Base-by-base conservation (phyloP, 2,329 filamentous ascomycete genomes). In the Penicillium sclerotiorum region DNA sequence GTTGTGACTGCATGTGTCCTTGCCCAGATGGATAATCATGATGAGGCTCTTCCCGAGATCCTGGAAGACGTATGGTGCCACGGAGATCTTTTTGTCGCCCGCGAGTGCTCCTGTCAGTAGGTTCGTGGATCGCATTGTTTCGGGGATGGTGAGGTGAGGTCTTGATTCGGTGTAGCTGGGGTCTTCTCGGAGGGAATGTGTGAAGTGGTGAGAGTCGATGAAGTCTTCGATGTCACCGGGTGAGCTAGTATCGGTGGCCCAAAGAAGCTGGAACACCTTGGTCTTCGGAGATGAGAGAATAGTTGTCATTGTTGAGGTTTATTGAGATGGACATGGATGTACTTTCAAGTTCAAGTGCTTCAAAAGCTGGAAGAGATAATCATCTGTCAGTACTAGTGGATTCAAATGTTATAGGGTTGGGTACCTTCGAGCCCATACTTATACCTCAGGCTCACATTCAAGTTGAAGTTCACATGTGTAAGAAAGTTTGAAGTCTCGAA, bases 141-240 rank as follows among this genome's bases (percentile, higher is more conserved):
- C 75, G 0, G 92, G 90, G 64, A 96, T 87, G 72, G 92, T 93
- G 68, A 96, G 76, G 66, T 96, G 90, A 8, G 93, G 93, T 30
- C 93, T 82, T 28, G 87, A 87, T 70, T 95, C 90, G 23, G 76
- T 80, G 69, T 86, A 87, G 28, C 81, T 80, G 1, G 84, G 77
- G 61, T 88, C 79, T 20, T 72, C 70, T 32, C 91, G 86, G 42
- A 96, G 76, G 40, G 80, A 76, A n/a, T 77, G 68, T 4, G 87
- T 80, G 12, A 95, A 66, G 1, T 89, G 86, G 73, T 94, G 90
- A 40, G 77, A 80, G 62, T 85, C 81, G 69, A 97, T 90, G 67
- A 83, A 82, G 6, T 84, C 77, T 59, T 96, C 88, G 60, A 94
- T 83, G 7, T 41, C 13, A n/a, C 11, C 36, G 6, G 13, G n/a